phyloP scores from a whole-genome alignment of 495 filamentous ascomycete genomes.

The Copromyces sp. region DNA sequence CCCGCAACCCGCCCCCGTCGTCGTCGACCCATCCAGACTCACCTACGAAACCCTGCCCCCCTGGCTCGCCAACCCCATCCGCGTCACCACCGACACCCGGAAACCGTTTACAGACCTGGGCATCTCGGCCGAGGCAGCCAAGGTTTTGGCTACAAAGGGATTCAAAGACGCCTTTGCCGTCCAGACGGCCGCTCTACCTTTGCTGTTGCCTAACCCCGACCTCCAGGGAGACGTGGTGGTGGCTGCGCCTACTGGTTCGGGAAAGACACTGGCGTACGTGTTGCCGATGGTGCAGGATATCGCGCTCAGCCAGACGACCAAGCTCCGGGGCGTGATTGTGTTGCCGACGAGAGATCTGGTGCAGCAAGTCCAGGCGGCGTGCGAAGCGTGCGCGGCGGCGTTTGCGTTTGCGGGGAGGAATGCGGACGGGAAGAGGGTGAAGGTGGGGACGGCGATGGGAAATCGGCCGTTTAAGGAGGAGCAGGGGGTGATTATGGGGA shows the following conservation, averaged over 20 bases:
- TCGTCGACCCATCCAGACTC: slow-evolving; percentile 39
- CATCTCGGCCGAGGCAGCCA: slow-evolving; percentile 25
- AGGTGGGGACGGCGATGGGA: slow-evolving; percentile 73
- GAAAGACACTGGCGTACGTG: slow-evolving; percentile 85
- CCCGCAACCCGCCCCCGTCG: slow-evolving; percentile 59
- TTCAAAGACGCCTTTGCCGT: slow-evolving; percentile 75
- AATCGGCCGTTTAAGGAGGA: slow-evolving; percentile 67
- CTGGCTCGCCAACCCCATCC: slow-evolving; percentile 70
- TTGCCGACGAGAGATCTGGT: slow-evolving; percentile 88
- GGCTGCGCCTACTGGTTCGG: slow-evolving; percentile 84
- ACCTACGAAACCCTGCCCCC: slow-evolving; percentile 47
- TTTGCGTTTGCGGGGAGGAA: slow-evolving; percentile 29
- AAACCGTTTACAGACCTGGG: slow-evolving; percentile 54
- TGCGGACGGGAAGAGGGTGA: slow-evolving; percentile 49
- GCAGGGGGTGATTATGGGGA: slow-evolving; percentile 53
- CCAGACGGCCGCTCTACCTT: slow-evolving; percentile 69
- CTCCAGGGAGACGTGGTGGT: slow-evolving; percentile 69
- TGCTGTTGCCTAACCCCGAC: slow-evolving; percentile 51
- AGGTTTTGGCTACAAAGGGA: slow-evolving; percentile 52
- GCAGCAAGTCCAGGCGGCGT: slow-evolving; percentile 64
- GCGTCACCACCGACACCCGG: slow-evolving; percentile 46
- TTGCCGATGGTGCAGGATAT: slow-evolving; percentile 77
- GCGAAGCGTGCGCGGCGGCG: slow-evolving; percentile 50
- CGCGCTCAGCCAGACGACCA: slow-evolving; percentile 44
- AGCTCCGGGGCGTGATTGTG: slow-evolving; percentile 66